Evolutionary conservation across 202 grass and related monocot species (phyloP).

Genomic region (Bolboschoenoplectus hybrid): DNA sequence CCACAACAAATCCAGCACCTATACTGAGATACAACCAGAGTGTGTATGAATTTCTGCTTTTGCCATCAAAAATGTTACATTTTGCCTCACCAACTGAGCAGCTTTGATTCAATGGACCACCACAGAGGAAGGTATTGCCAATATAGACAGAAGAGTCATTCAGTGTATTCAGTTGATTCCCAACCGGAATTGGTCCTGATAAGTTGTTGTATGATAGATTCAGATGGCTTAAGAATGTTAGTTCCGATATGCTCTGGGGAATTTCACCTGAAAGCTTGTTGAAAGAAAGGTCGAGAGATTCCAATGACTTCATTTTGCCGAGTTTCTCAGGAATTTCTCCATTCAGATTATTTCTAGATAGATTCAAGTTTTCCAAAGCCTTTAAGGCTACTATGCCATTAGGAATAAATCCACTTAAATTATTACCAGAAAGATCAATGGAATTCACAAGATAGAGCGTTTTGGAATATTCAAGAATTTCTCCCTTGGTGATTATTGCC

Average conservation of each 20-base stretch:
- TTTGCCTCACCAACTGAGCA: constrained; percentile 10
- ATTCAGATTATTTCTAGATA: constrained; percentile 26
- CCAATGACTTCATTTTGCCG: neutral
- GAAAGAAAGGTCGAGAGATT: constrained; percentile 41
- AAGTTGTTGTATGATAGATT: constrained; percentile 36
- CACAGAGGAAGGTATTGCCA: constrained; percentile 41
- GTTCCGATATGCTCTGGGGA: too few relatives aligned
- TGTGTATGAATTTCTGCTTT: neutral
- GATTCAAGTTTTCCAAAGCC: constrained; percentile 24
- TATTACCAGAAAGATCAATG: constrained; percentile 46
- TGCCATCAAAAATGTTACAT: neutral
- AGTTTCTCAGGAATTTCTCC: constrained; percentile 30
- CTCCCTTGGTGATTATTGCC: constrained; percentile 31
- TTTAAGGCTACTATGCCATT: constrained; percentile 33
- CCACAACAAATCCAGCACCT: neutral
- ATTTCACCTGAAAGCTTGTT: constrained; percentile 29
- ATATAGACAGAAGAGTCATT: constrained; percentile 36
- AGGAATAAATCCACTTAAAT: constrained; percentile 45
- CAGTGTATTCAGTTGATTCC: constrained; percentile 42
- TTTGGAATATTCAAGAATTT: constrained; percentile 35
- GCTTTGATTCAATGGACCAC: neutral
- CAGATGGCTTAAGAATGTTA: constrained; percentile 3
- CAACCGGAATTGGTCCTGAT: constrained; percentile 19
- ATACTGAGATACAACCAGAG: neutral
- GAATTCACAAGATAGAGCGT: constrained; percentile 24